Base-by-base conservation (phyloP, 2,329 filamentous ascomycete genomes). In the Tolypocladium ophioglossoides region DNA sequence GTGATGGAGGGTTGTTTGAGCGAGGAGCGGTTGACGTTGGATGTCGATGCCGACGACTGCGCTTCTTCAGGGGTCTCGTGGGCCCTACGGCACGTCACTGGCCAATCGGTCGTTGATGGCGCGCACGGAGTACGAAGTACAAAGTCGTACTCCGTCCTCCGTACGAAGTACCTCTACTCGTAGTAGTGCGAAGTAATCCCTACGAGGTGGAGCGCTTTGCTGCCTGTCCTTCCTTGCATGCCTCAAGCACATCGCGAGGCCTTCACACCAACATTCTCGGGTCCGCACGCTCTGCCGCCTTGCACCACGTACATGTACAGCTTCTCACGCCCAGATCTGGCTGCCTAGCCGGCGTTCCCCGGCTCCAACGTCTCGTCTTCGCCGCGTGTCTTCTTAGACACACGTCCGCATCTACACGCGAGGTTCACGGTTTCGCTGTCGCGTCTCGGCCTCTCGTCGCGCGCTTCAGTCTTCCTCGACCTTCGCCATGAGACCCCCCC, bases 401-500 rank as follows among this genome's bases (percentile, higher is more conserved):
- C 6, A 27, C 27, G 27, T 47, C 32, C 2, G 18, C 27, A 14
- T 14, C 24, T 20, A 4, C 27, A 8, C 16, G 12, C 4, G n/a
- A 24, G 18, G 16, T 32, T 20, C 18, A 32, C 27, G 9, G 1
- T 12, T 30, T 47, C 44, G 20, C 44, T 14, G 44, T 18, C 16
- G 41, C 41, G n/a, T 2, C 24, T 30, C 24, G 20, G 27, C 27
- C 18, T 30, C 27, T 20, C 4, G 24, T 32, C 44, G 27, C 24
- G 18, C 44, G 44, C 44, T 32, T 20, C 27, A 20, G 2, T 18
- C 37, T 10, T 18, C 16, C 20, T 20, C 37, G 7, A 27, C 22
- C 46, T 52, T 55, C 51, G 44, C 41, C 49, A 57, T 57, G 56
- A 35, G 37, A 34, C 24, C 11, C 27, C 27, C 7, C 32, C 35